Percentiles rank a stretch among this genome's conserved stretches.
Evolutionary conservation across 331 rosid genomes (phyloP).

Genomic region (Acacia concinna): DNA sequence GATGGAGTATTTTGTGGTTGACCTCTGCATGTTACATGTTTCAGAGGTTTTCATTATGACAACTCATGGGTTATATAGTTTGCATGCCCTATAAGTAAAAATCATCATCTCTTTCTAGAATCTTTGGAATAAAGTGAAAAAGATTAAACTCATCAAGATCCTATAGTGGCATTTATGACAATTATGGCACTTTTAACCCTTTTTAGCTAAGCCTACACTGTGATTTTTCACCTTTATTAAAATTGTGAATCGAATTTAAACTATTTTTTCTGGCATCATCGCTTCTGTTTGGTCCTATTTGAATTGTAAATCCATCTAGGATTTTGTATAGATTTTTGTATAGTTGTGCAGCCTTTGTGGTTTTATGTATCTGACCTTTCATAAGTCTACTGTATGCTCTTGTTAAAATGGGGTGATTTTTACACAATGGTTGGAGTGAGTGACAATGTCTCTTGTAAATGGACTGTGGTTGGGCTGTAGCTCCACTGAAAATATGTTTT

Average conservation of each 20-base stretch:
- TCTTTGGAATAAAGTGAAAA: background rate
- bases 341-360: slow-evolving; percentile 10
- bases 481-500: slow-evolving; percentile 11
- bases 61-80: background rate
- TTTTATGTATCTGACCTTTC: slow-evolving; percentile 1
- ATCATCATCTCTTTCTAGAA: background rate
- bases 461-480: slow-evolving; percentile 22
- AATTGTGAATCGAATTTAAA: slow-evolving; percentile 21
- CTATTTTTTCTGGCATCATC: background rate
- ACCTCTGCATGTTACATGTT: background rate
- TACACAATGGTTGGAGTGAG: slow-evolving; percentile 10
- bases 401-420: background rate
- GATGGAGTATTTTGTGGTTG: background rate
- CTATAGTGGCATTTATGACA: background rate
- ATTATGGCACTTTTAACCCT: background rate
- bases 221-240: background rate
- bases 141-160: background rate
- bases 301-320: background rate
- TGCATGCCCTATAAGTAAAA: background rate
- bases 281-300: background rate
- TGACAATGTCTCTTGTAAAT: slow-evolving; percentile 28
- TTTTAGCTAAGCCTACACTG: background rate
- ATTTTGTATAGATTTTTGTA: background rate
- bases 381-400: background rate
- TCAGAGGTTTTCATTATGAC: background rate